Base-by-base conservation (phyloP, 805 yeast genomes). In the Kodamaea kaohsiungensis region DNA sequence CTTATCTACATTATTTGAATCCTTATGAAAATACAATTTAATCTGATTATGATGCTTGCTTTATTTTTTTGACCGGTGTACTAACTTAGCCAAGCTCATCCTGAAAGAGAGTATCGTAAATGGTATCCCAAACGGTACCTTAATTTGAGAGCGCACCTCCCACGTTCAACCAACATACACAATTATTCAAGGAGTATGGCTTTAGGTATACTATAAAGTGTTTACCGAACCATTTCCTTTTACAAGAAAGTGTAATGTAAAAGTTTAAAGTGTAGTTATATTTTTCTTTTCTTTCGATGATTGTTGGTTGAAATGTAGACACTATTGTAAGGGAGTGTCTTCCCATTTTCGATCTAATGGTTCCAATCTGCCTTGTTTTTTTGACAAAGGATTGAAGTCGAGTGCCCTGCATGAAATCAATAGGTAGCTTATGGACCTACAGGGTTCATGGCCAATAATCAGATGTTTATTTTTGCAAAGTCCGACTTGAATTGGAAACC, bases 1-100 rank as follows among this genome's bases (percentile, higher is more conserved):
- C 57, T 58, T 58, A 58, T 58, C 61, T 58, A 58, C 61, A 58
- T 58, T 58, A 58, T 56, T 58, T 58, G 61, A 30, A 58, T 46
- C 48, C 12, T 43, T 19, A 22, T 39, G 51, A 49, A 52, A 49
- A 52, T 19, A 43, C 35, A 43, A 27, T 35, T 33, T 52, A 52
- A 16, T 52, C 54, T 52, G 54, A 52, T 13, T 43, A 18, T 16
- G 8, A 5, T 39, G 17, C 43, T 39, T 17, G 35, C 35, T 30
- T 30, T 30, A 5, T 22, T 25, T 30, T 30, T 22, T 25, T 13
- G 19, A 27, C 35, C n/a, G 48, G 48, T 16, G 22, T 45, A 35
- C 49, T 33, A 46, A 35, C 49, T 15, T 15, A 30, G 22, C 19
- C 33, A 27, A 35, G 35, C 9, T 18, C 9, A 27, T 43, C 25